These are phyloP conservation scores for Dryadomyces quercivorus DNA, from an alignment of 2,329 filamentous ascomycete genomes.

Conservation along the genomic window DNA sequence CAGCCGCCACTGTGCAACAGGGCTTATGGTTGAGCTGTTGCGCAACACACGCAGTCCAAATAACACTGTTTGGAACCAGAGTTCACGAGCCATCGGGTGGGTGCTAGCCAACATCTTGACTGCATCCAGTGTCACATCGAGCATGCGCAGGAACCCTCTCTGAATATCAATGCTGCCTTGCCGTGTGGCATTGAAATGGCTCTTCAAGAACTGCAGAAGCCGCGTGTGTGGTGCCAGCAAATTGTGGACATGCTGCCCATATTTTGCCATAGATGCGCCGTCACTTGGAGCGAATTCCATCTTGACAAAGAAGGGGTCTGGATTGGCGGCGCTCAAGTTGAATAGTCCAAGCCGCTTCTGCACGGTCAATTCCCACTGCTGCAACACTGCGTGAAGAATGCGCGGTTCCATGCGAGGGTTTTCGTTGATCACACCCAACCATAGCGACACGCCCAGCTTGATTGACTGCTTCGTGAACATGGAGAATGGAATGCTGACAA, in stretches of 20 bases:
- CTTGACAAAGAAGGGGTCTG: constrained; percentile 81
- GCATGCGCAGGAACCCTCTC: constrained; percentile 66
- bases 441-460: constrained; percentile 87
- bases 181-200: constrained; percentile 90
- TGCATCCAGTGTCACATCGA: constrained; percentile 66
- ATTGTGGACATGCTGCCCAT: constrained; percentile 69
- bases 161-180: constrained; percentile 74
- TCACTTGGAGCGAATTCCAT: constrained; percentile 92
- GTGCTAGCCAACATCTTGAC: constrained; percentile 51
- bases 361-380: constrained; percentile 83
- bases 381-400: constrained; percentile 73
- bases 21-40: constrained; percentile 54
- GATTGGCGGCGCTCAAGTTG: constrained; percentile 56
- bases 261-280: constrained; percentile 57
- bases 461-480: constrained; percentile 93
- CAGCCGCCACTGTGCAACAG: constrained; percentile 60
- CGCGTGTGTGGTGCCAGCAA: constrained; percentile 77
- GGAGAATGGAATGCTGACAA: constrained; percentile 86
- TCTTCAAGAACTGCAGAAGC: constrained; percentile 78
- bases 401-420: constrained; percentile 80
- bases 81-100: constrained; percentile 81
- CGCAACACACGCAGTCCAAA: constrained; percentile 70
- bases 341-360: constrained; percentile 72
- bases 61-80: constrained; percentile 80
- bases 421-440: constrained; percentile 95